A percentile compares a stretch with the other conserved stretches of the same genome.
These are phyloP conservation scores for Erodium trifolium DNA, from an alignment of 441 rosid genomes.

Conservation along the genomic window DNA sequence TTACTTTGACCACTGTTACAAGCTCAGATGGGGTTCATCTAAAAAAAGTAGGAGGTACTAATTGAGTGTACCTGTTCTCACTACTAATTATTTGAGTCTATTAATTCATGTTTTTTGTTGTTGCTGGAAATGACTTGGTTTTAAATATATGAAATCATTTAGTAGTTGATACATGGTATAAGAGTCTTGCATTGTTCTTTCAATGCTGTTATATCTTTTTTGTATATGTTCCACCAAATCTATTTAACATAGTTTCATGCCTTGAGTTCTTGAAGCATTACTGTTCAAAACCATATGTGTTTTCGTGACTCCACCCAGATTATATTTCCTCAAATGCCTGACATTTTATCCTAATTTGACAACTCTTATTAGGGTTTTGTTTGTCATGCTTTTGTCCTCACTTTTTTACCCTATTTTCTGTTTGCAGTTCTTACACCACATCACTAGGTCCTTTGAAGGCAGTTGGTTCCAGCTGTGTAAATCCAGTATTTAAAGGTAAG, in stretches of 20 bases:
- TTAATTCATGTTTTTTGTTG: neutral
- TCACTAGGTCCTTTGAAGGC: too few species aligned
- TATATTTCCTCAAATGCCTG: neutral
- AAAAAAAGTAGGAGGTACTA: neutral
- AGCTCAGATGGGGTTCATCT: neutral
- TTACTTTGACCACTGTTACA: too few species aligned
- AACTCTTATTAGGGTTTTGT: too few species aligned
- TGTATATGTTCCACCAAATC: too few species aligned
- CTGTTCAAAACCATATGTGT: neutral
- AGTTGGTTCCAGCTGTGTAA: slow-evolving; percentile 20
- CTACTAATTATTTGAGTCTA: neutral
- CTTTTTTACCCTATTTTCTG: slow-evolving; percentile 10
- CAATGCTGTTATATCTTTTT: too few species aligned
- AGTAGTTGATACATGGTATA: neutral
- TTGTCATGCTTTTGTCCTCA: slow-evolving; percentile 6
- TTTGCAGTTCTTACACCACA: slow-evolving; percentile 68
- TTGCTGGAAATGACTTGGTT: neutral
- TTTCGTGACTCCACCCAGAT: neutral
- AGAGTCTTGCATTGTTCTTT: neutral
- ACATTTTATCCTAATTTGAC: neutral
- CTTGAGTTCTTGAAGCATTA: neutral
- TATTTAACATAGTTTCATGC: too few species aligned
- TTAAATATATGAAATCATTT: neutral
- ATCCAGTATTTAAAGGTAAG: slow-evolving; percentile 34
- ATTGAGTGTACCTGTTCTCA: too few species aligned